phyloP scores from a whole-genome alignment of 345 rosid genomes.

The Salix caprea region DNA sequence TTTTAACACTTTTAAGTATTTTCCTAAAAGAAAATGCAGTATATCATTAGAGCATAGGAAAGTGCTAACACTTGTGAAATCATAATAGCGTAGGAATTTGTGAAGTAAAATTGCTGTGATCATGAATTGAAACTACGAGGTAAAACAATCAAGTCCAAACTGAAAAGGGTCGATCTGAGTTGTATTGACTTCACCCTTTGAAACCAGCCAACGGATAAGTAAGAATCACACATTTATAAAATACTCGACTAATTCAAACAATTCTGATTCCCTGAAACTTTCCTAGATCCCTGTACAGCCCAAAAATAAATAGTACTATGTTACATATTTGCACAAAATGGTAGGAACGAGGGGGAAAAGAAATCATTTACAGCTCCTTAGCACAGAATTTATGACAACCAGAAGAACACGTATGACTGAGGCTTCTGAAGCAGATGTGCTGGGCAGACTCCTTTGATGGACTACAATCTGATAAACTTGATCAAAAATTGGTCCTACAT shows the following conservation, averaged over 20 bases:
- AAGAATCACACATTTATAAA: neutral
- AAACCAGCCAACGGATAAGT: neutral
- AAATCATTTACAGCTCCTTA: constrained; percentile 24
- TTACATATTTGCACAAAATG: constrained; percentile 32
- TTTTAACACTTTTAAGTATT: no score
- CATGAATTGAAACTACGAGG: neutral
- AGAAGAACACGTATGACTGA: constrained; percentile 18
- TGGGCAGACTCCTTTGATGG: constrained; percentile 18
- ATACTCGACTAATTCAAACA: constrained; percentile 24
- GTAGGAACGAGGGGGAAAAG: neutral
- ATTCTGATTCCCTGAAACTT: constrained; percentile 10
- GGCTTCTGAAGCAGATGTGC: constrained; percentile 7
- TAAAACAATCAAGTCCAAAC: neutral
- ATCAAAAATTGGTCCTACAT: constrained; percentile 26
- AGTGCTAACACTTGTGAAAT: neutral
- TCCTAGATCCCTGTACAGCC: constrained; percentile 32
- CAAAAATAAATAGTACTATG: constrained; percentile 10
- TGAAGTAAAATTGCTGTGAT: neutral
- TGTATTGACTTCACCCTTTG: neutral
- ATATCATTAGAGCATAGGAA: no score
- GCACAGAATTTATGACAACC: constrained; percentile 18
- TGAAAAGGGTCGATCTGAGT: neutral
- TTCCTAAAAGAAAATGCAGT: no score
- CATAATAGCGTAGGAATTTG: neutral
- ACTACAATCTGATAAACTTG: constrained; percentile 22